phyloP scores from a whole-genome alignment of 2,329 filamentous ascomycete species.

The Pestalotiopsis sp. region DNA sequence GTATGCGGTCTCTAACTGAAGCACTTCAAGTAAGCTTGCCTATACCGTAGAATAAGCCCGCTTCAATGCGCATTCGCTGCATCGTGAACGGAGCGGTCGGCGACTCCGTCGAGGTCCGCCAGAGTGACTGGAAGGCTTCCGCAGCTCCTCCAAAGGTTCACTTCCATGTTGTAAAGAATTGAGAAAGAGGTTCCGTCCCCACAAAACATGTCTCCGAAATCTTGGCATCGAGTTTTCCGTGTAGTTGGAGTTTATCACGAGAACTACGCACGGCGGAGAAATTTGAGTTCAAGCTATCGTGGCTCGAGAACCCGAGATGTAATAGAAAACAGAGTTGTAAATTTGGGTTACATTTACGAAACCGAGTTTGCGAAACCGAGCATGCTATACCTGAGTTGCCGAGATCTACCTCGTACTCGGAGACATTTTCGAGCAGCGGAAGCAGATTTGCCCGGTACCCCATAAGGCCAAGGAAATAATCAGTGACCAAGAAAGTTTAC shows the following conservation, averaged over 20 bases:
- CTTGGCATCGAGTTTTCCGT: neutral
- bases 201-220: neutral
- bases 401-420: neutral
- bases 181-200: neutral
- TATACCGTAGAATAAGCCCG: neutral
- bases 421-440: neutral
- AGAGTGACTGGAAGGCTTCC: neutral
- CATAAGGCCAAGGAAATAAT: constrained; percentile 46
- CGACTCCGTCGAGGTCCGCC: neutral
- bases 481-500: constrained; percentile 34
- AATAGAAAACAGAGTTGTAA: neutral
- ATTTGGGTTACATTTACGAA: neutral
- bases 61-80: neutral
- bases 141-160: neutral
- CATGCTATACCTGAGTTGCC: neutral
- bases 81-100: neutral
- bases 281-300: neutral
- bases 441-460: neutral
- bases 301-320: neutral
- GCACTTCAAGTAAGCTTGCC: too few species aligned
- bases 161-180: neutral
- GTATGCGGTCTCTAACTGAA: too few species aligned
- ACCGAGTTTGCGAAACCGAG: neutral
- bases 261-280: neutral
- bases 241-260: neutral